Conservation (phyloP, 371 early-diverging fungal genomes). For the Paramicrosporidium saccamoebae region DNA sequence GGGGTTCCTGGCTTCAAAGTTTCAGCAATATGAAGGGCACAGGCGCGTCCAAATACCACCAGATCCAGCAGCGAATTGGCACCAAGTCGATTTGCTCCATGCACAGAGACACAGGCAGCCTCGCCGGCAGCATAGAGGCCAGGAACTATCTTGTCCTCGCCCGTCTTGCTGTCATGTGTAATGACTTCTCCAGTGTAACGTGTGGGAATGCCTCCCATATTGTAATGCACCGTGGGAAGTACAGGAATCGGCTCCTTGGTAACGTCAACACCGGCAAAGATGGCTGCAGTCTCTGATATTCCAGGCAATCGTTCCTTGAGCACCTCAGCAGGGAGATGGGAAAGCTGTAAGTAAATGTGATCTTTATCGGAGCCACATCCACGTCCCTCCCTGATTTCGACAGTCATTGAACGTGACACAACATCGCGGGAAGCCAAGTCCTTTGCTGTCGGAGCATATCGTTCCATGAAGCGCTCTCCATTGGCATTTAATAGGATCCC, state of each 20-base stretch:
- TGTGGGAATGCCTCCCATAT: conserved; percentile 96
- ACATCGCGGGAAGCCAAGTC: conserved; percentile 91
- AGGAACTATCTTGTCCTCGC: conserved; percentile 42
- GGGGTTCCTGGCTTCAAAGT: conserved; percentile 52
- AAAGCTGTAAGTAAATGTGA: conserved; percentile 77
- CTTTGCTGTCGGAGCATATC: conserved; percentile 91
- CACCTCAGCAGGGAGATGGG: conserved; percentile 72
- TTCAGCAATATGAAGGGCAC: conserved; percentile 69
- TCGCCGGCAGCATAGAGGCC: conserved; percentile 87
- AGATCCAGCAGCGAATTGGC: conserved; percentile 88
- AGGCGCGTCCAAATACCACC: conserved; percentile 86
- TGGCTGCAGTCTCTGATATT: conserved; percentile 87
- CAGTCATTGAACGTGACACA: conserved; percentile 86
- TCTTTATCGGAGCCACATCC: conserved; percentile 86
- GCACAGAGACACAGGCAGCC: conserved; percentile 69
- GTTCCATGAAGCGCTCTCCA: conserved; percentile 93
- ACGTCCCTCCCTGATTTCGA: conserved; percentile 88
- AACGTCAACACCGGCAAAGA: conserved; percentile 90
- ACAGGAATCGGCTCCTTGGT: conserved; percentile 97
- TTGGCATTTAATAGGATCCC: conserved; percentile 65
- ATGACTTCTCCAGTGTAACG: conserved; percentile 84
- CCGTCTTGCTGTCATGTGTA: conserved; percentile 19
- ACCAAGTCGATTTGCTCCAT: conserved; percentile 90
- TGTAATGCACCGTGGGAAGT: conserved; percentile 92
- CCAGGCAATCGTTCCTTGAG: conserved; percentile 80